Percentiles rank a stretch among this genome's conserved stretches.
Conservation (phyloP, 768 basidiomycete species). For the Serendipita vermifera region DNA sequence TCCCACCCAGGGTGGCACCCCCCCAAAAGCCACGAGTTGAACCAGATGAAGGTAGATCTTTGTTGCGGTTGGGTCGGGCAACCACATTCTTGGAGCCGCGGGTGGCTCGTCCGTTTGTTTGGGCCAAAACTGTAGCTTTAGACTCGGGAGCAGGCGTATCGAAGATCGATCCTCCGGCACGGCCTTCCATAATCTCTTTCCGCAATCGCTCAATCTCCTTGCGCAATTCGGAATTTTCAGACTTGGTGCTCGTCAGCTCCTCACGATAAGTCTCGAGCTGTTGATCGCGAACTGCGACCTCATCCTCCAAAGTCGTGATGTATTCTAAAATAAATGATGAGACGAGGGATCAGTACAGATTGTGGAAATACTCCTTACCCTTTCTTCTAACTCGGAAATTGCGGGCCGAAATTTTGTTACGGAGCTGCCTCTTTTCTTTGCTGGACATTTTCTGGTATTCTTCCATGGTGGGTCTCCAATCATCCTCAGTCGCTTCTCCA, state of each 20-base stretch:
- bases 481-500: conserved; percentile 46
- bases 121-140: conserved; percentile 11
- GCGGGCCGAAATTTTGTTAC: conserved; percentile 93
- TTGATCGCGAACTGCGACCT: conserved; percentile 83
- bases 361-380: conserved; percentile 34
- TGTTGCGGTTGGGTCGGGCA: conserved; percentile 58
- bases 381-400: conserved; percentile 93
- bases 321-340: conserved; percentile 46
- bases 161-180: conserved; percentile 24
- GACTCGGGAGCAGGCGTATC: not conserved
- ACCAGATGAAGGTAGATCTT: conserved; percentile 54
- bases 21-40: conserved; percentile 65
- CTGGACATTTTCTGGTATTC: conserved; percentile 90
- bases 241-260: conserved; percentile 65
- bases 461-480: conserved; percentile 80
- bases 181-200: conserved; percentile 56
- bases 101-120: conserved; percentile 13
- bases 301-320: conserved; percentile 83
- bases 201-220: conserved; percentile 67
- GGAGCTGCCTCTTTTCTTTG: conserved; percentile 90
- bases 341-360: conserved; percentile 10
- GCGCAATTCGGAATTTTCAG: conserved; percentile 72
- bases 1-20: conserved; percentile 39
- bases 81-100: conserved; percentile 22
- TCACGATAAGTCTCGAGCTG: conserved; percentile 77